Base-by-base conservation (phyloP, 257 asterid genomes). In the Gentiana macrophylla region DNA sequence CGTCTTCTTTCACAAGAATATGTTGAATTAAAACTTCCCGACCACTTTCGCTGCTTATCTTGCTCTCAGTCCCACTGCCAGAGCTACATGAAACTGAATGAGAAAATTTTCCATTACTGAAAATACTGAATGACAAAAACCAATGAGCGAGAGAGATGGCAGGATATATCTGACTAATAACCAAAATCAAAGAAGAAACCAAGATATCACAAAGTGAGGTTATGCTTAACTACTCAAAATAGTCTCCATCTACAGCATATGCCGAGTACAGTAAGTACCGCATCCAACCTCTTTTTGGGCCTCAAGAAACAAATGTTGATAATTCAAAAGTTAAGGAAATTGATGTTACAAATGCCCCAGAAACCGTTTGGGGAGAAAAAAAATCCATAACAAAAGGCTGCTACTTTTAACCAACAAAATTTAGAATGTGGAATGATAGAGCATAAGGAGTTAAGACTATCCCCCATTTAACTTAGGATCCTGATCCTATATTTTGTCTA, bases 1-100 rank as follows among this genome's bases (percentile, higher is more conserved):
- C 95, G 58, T 83, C 89, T 81, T 87, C 95, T 81, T 84, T 91
- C 68, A 91, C 87, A 61, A 91, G 94, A 69, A 91, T 76, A 74
- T 91, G 98, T 77, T 91, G 96, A 56, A 91, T 93, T 70, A 91
- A 67, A 74, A 91, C 65, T 75, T 91, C 98, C 68, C 80, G 81
- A 8, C 82, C 85, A 36, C 65, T 76, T 55, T 60, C 76, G 4
- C 78, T 65, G 72, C 77, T 65, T 65, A 35, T 52, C 61, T 77
- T 79, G 8, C 84, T 83, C 12, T 72, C 79, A 55, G 63, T 67
- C 68, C 75, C 71, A 67, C 75, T 79, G 60, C 73, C 91, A 6
- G 89, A 61, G 75, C 78, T 76, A 64, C 64, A 81, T 44, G 88
- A 74, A 76, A 90, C 96, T 79, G 92, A 77, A 80, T 8, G 47